Base-by-base conservation (phyloP, 805 yeast species). In the Saturnispora gosingensis region DNA sequence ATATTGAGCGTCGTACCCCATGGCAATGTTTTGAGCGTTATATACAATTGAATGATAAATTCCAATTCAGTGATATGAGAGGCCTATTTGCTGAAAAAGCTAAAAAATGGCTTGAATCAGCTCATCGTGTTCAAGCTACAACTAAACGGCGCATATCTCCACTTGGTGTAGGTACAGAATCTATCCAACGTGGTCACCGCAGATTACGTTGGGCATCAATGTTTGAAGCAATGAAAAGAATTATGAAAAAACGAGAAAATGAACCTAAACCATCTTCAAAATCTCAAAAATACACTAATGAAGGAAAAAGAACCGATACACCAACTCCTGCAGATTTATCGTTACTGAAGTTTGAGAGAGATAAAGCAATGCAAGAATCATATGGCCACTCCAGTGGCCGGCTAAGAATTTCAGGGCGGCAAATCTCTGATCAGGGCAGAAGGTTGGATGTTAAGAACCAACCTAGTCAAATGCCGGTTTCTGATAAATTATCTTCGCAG, bases 21-120 rank as follows among this genome's bases (percentile, higher is more conserved):
- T 93, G 99, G 99, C 98, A 91, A 65, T 91, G 98, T 65, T 93
- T 93, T 70, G 99, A 93, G 67, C 73, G 99, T 58, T 93, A 91
- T 72, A 83, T 90, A 54, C 98, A 91, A 69, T 74, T 93, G 57
- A 88, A 87, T 60, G 97, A 91, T 54, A 82, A 83, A 53, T 91
- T 89, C 61, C 95, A 88, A 57, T 79, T 88, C 54, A 72, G 81
- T 42, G 98, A 91, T 61, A 80, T 93, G 81, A 82, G 85, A 61
- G 99, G 98, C 0, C 78, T 84, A 18, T 80, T 86, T 60, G 88
- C 97, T 0, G 79, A 80, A 50, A 79, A 75, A 55, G 96, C 97
- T 0, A 91, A 87, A 64, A 81, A 81, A 55, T 93, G 98, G 98
- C 68, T 91, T 34, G 96, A 90, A 56, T 86, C 88, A 52, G 95